Evolutionary conservation across 2,329 filamentous ascomycete genomes (phyloP).

Genomic region (Metarhizium guizhouense): DNA sequence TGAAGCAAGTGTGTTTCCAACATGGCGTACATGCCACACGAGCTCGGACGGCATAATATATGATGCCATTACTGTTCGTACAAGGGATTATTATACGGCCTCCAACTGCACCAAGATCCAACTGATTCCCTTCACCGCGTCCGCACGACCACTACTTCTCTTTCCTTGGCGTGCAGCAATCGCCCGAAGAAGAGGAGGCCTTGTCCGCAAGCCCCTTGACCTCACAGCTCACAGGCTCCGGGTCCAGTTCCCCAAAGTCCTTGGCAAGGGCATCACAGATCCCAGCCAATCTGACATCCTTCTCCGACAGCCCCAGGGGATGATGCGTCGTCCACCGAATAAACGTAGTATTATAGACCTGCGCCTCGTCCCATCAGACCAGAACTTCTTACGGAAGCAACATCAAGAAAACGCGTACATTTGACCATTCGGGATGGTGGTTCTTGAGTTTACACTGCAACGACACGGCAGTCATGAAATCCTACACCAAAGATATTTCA

Average conservation of each 20-base stretch:
- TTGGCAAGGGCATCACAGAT: conserved; percentile 52
- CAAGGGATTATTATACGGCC: not conserved
- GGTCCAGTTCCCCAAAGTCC: conserved; percentile 45
- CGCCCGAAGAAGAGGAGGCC: conserved; percentile 36
- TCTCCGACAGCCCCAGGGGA: conserved; percentile 54
- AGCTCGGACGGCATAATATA: not conserved
- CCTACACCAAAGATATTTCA: conserved; percentile 30
- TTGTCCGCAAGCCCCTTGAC: conserved; percentile 37
- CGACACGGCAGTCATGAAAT: conserved; percentile 67
- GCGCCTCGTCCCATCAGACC: not conserved
- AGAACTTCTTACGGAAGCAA: not conserved
- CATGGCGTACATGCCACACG: not conserved
- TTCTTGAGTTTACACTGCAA: conserved; percentile 58
- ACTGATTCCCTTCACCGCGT: no score
- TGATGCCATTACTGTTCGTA: not conserved
- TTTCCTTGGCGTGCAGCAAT: conserved; percentile 44
- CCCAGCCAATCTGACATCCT: conserved; percentile 53
- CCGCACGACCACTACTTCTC: not conserved
- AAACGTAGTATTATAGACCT: conserved; percentile 63
- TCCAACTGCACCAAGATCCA: not conserved
- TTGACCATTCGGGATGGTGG: conserved; percentile 72
- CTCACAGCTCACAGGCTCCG: conserved; percentile 22
- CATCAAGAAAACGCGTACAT: conserved; percentile 33
- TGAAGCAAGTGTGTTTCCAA: not conserved
- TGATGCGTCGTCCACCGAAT: conserved; percentile 68